A percentile compares a stretch with the other conserved stretches of the same genome.
These are phyloP conservation scores for Elsinoe ampelina DNA, from an alignment of 2,329 filamentous ascomycete genomes.

Conservation along the genomic window DNA sequence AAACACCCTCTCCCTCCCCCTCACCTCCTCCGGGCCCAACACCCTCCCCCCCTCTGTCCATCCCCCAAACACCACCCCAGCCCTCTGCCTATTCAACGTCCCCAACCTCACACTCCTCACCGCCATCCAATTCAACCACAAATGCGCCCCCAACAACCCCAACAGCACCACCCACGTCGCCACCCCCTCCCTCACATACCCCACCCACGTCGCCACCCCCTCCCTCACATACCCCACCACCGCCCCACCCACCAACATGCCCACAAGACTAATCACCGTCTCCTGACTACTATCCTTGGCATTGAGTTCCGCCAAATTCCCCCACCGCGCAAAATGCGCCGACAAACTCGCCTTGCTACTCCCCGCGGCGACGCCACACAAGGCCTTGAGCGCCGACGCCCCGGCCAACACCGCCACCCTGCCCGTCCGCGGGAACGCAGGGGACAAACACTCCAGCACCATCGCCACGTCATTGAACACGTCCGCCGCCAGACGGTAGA, in stretches of 20 bases:
- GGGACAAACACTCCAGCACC: conserved; percentile 75
- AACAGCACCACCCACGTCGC: conserved; percentile 69
- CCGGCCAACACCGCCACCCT: conserved; percentile 51
- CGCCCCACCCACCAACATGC: conserved; percentile 75
- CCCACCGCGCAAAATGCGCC: conserved; percentile 78
- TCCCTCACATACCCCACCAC: conserved; percentile 69
- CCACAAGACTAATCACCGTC: conserved; percentile 79
- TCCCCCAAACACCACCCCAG: conserved; percentile 63
- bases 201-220: conserved; percentile 64
- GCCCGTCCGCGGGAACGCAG: conserved; percentile 53
- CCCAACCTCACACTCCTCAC: conserved; percentile 77
- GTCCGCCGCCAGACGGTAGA: conserved; percentile 77
- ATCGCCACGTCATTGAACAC: conserved; percentile 81
- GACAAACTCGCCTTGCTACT: conserved; percentile 85
- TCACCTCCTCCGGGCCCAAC: conserved; percentile 53
- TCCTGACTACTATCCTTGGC: conserved; percentile 94
- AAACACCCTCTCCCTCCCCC: conserved; percentile 49
- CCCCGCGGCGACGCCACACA: conserved; percentile 85
- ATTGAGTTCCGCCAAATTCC: conserved; percentile 87
- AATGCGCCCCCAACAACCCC: conserved; percentile 62
- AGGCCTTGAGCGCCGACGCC: conserved; percentile 51
- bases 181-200: conserved; percentile 57
- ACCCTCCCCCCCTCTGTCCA: conserved; percentile 24
- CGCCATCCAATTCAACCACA: conserved; percentile 77
- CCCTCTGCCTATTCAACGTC: conserved; percentile 76